Conservation (phyloP, 2,329 filamentous ascomycete species). For the Sphaerulina musiva region DNA sequence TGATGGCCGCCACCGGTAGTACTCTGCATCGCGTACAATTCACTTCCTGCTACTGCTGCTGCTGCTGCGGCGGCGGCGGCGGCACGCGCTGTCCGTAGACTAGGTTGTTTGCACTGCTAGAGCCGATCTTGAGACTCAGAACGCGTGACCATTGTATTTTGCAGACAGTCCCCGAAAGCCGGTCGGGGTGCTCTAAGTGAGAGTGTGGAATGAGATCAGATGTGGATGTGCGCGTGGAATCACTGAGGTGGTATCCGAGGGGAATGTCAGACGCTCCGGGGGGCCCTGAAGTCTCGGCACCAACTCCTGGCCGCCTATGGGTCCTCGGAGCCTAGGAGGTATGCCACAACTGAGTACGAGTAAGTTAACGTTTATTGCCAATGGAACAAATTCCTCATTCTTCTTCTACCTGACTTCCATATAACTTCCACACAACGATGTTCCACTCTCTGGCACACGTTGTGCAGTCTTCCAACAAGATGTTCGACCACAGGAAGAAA, state of each 20-base stretch:
- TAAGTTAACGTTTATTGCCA: conserved; percentile 4
- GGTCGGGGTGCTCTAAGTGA: background rate
- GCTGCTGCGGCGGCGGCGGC: background rate
- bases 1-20: conserved; percentile 16
- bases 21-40: conserved; percentile 20
- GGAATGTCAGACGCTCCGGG: conserved; percentile 4
- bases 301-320: too few species aligned
- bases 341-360: too few species aligned
- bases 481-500: background rate
- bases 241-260: background rate
- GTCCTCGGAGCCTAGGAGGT: too few species aligned
- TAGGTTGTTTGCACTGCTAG: conserved; percentile 15
- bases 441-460: background rate
- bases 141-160: conserved; percentile 1
- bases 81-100: background rate
- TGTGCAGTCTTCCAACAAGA: background rate
- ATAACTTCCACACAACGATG: background rate
- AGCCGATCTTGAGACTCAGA: conserved; percentile 21
- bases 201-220: background rate
- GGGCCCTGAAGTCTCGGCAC: background rate
- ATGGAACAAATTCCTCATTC: background rate
- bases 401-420: background rate
- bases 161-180: background rate
- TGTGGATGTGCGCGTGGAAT: background rate
- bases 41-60: conserved; percentile 1